Base-by-base conservation (phyloP, 768 basidiomycete species). In the Porpolomopsis calyptriformis region DNA sequence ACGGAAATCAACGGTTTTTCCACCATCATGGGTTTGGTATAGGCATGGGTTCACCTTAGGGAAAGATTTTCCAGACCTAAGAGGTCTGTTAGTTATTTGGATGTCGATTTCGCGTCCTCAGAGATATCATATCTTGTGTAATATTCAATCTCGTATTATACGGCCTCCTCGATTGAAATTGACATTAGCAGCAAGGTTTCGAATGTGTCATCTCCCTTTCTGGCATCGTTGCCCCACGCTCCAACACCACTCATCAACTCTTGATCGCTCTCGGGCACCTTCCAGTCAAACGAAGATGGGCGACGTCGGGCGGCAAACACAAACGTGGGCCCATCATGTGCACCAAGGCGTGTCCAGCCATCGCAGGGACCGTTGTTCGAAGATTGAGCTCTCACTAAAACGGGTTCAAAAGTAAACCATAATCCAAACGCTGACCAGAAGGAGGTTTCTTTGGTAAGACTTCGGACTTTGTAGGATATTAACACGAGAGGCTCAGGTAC, bases 351-450 rank as follows among this genome's bases (percentile, higher is more conserved):
- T 33, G 56, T 54, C 73, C 75, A 74, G 12, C 39, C 6, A 34
- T 19, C 40, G 18, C 36, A 42, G 20, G 25, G 23, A 22, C 37
- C 31, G 35, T 46, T 40, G 45, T 23, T 20, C 5, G 24, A 24
- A 12, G 10, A 19, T 6, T 41, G 47, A 39, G 61, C 53, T 34
- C 62, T 65, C 9, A 55, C 57, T 12, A 80, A 62, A 4, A 82
- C 74, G 3, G 79, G 82, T 35, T 61, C 55, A 49, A 77, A 87
- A 18, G 67, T 54, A 60, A 85, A 88, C 83, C 83, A 89, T 16
- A 83, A 61, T 16, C 87, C 87, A 52, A 91, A 86, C 2, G 80
- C 79, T 3, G 70, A 66, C 86, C 87, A 90, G 60, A 90, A 91
- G 0, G 77, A 66, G 0, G 74, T 67, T 57, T 90, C 88, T 53